These are phyloP conservation scores for Cubamyces lactineus DNA, from an alignment of 768 basidiomycete species.

Conservation along the genomic window DNA sequence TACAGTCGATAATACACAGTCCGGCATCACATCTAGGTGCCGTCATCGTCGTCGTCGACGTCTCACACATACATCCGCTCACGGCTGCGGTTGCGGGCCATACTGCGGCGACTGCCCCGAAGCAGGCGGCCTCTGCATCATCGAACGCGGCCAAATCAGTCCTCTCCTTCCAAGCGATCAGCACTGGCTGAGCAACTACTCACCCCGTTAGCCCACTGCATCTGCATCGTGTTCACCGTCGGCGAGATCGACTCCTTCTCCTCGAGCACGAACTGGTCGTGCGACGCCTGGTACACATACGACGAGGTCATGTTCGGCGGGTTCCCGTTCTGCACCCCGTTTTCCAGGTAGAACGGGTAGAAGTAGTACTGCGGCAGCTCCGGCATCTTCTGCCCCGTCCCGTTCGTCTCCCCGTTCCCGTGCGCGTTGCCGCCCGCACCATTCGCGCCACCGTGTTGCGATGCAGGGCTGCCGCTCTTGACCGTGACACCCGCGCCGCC, in stretches of 20 bases:
- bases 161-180: background rate
- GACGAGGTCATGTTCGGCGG: constrained; percentile 39
- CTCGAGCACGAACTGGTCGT: constrained; percentile 71
- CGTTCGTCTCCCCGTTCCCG: constrained; percentile 14
- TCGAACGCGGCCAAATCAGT: background rate
- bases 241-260: constrained; percentile 50
- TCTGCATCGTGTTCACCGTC: constrained; percentile 31
- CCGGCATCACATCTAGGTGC: background rate
- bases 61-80: background rate
- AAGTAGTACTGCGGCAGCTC: constrained; percentile 73
- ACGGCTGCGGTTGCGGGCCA: constrained; percentile 12
- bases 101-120: background rate
- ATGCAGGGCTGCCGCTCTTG: constrained; percentile 15
- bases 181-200: background rate
- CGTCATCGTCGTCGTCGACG: too few relatives aligned
- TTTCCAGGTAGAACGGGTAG: constrained; percentile 79
- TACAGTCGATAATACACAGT: constrained; percentile 15
- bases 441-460: background rate
- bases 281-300: constrained; percentile 57
- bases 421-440: background rate
- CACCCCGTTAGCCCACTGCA: constrained; percentile 27
- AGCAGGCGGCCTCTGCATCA: constrained; percentile 2
- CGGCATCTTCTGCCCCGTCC: constrained; percentile 45
- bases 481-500: constrained; percentile 4
- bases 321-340: constrained; percentile 25